Evolutionary conservation across 805 yeast species (phyloP).

Genomic region (Cyberlindnera japonica): DNA sequence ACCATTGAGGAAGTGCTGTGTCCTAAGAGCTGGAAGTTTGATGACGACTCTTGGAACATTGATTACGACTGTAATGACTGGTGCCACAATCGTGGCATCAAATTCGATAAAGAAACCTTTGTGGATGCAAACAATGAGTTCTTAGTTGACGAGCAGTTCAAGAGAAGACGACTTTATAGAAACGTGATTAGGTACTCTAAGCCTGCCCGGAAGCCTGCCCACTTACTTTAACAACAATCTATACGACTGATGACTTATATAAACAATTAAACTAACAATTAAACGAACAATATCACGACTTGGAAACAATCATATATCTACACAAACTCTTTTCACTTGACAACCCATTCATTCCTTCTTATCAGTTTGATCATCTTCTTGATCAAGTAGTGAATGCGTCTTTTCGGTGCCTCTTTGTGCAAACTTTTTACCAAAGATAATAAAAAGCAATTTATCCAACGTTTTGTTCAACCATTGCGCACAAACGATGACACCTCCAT

Average conservation of each 20-base stretch:
- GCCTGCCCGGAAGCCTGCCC: conserved; percentile 33
- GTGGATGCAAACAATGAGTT: conserved; percentile 48
- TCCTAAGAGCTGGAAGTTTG: conserved; percentile 74
- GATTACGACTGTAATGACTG: conserved; percentile 54
- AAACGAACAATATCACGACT: no score
- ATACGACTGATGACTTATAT: background rate
- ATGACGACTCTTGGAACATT: conserved; percentile 59
- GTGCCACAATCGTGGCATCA: conserved; percentile 44
- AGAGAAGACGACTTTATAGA: conserved; percentile 55
- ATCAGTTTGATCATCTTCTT: background rate
- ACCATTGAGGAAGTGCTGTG: conserved; percentile 54
- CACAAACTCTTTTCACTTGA: background rate
- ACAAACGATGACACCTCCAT: conserved; percentile 75
- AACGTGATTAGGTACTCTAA: conserved; percentile 46
- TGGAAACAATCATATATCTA: no score
- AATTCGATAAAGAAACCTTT: conserved; percentile 21
- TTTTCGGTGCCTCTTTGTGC: conserved; percentile 29
- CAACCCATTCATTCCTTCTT: background rate
- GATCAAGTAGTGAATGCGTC: conserved; percentile 18
- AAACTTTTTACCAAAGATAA: conserved; percentile 54
- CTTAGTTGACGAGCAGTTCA: conserved; percentile 43
- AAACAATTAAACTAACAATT: no score
- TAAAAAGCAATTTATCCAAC: conserved; percentile 49
- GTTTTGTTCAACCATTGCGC: conserved; percentile 62
- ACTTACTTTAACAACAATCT: conserved; percentile 12